Evolutionary conservation across 2,329 filamentous ascomycete species (phyloP).

Genomic region (Scytalidium sp.): DNA sequence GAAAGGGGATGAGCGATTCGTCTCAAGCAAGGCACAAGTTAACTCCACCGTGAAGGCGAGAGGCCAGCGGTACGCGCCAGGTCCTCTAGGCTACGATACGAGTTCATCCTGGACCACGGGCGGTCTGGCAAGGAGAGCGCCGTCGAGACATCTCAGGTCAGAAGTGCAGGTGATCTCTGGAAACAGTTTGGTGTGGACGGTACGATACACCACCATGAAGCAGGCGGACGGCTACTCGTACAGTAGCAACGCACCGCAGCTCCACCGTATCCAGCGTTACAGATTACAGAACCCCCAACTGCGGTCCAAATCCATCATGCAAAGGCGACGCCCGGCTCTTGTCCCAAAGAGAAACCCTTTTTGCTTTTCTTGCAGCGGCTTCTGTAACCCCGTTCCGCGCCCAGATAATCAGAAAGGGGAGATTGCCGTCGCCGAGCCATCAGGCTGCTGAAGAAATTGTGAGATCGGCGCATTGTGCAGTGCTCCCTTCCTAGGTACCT

Average conservation of each 20-base stretch:
- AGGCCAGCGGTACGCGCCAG: background rate
- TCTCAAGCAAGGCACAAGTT: background rate
- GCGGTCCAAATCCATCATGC: background rate
- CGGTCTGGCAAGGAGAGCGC: background rate
- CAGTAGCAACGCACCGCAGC: slow-evolving; percentile 13
- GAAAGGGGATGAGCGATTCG: background rate
- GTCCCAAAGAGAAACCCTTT: too few relatives aligned
- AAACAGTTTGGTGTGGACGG: background rate
- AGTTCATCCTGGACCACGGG: background rate
- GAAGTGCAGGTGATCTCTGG: background rate
- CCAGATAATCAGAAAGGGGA: background rate
- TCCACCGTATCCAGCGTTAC: slow-evolving; percentile 11
- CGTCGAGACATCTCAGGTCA: background rate
- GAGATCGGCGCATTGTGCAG: background rate
- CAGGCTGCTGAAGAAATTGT: background rate
- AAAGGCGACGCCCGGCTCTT: background rate
- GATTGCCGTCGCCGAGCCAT: background rate
- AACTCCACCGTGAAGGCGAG: background rate
- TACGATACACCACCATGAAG: background rate
- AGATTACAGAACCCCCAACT: slow-evolving; percentile 4
- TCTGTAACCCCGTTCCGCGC: too few relatives aligned
- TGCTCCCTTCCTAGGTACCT: too few relatives aligned
- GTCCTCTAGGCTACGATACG: background rate
- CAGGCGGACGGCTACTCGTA: background rate
- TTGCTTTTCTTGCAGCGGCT: too few relatives aligned